Evolutionary conservation across 768 basidiomycete genomes (phyloP), one percentile per base, ranked within the genome.

Genomic region (Neoboletus magnificus): DNA sequence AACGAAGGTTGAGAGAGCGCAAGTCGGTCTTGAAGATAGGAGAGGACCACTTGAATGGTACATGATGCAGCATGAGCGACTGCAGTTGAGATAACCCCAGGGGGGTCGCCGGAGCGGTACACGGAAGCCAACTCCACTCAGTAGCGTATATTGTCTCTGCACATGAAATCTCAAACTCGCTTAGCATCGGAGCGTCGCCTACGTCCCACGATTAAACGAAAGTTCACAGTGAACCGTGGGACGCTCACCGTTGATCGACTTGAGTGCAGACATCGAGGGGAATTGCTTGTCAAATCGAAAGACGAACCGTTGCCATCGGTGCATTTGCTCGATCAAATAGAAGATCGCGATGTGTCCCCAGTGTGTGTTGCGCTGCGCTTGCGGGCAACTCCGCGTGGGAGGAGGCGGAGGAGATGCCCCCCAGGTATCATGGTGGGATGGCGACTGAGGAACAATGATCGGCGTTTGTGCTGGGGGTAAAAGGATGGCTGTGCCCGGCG

Each of bases 331-430:
- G 2, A 86, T 83, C 22, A 92, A 71, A 66, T 91, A 92, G 67
- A 79, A 90, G 43, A 91, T 82, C 0, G 85, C 86, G 32, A 92
- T 86, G 60, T 89, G 83, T 0, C 88, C 89, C 89, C 89, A 92
- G 52, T 88, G 85, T 57, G 81, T 77, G 58, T 81, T 85, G 18
- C 77, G 75, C 57, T 78, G 69, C 44, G 75, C 15, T 44, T 72
- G 71, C 2, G 69, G 69, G 7, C 41, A 56, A n/a, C 58, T 64
- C 18, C 71, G 65, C 18, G 62, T 58, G 22, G 72, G 52, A 16
- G 62, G 59, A 2, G 71, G 65, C 0, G 70, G 66, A 22, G 67
- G 60, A 11, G 73, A 64, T 3, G 74, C 67, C 10, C 70, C 64
- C 76, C 78, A 82, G 18, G 68, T 46, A 50, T 78, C 77, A 16